Evolutionary conservation across 1,139 yeast species (phyloP), one percentile per base, ranked within the genome.

Genomic region (Magnusiomyces ingens): DNA sequence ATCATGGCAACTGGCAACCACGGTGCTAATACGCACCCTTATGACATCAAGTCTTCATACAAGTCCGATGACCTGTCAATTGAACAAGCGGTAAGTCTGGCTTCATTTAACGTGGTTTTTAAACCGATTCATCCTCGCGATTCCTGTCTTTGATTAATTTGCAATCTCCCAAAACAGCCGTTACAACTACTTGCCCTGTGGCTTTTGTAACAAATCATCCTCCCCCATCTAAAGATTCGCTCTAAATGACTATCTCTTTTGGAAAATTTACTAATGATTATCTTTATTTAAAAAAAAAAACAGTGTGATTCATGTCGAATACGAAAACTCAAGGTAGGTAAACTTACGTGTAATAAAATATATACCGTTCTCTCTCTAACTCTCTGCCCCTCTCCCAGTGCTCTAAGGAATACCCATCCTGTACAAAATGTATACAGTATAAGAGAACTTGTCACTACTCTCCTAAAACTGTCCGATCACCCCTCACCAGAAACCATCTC

Each of bases 381-480:
- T 75, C 67, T 62, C 73, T 74, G 6, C 42, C 13, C 8, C 6
- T 38, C 8, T 38, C 13, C 15, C 59, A 64, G 78, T 76, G 78
- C 72, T 85, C 91, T 70, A 84, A 68, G 66, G 89, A 84, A 59
- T 75, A 71, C 42, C 96, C 96, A 3, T 79, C 79, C 59, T 88
- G 96, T 65, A 74, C 84, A 48, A 87, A 87, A 65, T 88, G 96
- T 70, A 69, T 76, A 17, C 81, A 79, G 54, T 89, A 86, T 64
- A 75, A 77, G 45, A 84, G 95, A 85, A 77, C 78, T 49, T 88
- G 96, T 68, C 71, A 79, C 3, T 88, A 88, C 67, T 81, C 87
- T 29, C 96, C 96, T 13, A 74, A 86, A 58, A 78, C 85, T 1
- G 84, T 85, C 36, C 72, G 96, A 56, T 82, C 91, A 6, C 96